These are phyloP conservation scores for Aureoboletus auriporus DNA, from an alignment of 768 basidiomycete genomes.

Conservation along the genomic window DNA sequence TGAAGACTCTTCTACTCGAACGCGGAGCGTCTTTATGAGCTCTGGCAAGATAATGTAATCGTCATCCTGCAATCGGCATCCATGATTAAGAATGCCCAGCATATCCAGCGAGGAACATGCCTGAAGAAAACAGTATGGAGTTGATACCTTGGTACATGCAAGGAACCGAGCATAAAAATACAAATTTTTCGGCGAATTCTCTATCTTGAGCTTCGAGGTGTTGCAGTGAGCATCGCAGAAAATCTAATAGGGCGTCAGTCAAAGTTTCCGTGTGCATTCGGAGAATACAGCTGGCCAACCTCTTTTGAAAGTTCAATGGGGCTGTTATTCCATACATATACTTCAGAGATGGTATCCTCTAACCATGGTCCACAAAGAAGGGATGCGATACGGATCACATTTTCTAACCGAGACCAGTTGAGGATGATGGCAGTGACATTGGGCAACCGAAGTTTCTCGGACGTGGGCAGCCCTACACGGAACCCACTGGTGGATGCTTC, in stretches of 20 bases:
- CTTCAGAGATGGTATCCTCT: constrained; percentile 41
- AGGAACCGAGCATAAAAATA: constrained; percentile 63
- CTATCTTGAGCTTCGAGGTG: constrained; percentile 41
- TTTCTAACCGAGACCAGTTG: constrained; percentile 65
- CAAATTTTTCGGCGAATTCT: constrained; percentile 53
- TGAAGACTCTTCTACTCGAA: constrained; percentile 30
- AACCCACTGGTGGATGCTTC: not conserved
- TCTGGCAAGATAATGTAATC: constrained; percentile 61
- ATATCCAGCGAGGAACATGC: constrained; percentile 26
- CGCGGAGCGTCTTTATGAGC: constrained; percentile 47
- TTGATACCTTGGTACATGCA: constrained; percentile 48
- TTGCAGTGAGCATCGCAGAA: constrained; percentile 42
- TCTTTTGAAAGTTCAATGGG: constrained; percentile 37
- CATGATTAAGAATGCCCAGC: not conserved
- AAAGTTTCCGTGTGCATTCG: not conserved
- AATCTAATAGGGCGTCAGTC: constrained; percentile 28
- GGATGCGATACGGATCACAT: constrained; percentile 53
- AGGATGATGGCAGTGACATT: constrained; percentile 56
- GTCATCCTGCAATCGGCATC: constrained; percentile 47
- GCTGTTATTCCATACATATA: constrained; percentile 65
- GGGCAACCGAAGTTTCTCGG: constrained; percentile 15
- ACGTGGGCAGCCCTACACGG: constrained; percentile 11
- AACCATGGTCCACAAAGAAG: constrained; percentile 47
- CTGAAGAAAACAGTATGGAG: constrained; percentile 62
- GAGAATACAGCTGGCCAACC: constrained; percentile 30